Percentiles rank a stretch among this genome's conserved stretches.
Evolutionary conservation across 1,139 yeast genomes (phyloP).

Genomic region (Blastobotrys serpentis): DNA sequence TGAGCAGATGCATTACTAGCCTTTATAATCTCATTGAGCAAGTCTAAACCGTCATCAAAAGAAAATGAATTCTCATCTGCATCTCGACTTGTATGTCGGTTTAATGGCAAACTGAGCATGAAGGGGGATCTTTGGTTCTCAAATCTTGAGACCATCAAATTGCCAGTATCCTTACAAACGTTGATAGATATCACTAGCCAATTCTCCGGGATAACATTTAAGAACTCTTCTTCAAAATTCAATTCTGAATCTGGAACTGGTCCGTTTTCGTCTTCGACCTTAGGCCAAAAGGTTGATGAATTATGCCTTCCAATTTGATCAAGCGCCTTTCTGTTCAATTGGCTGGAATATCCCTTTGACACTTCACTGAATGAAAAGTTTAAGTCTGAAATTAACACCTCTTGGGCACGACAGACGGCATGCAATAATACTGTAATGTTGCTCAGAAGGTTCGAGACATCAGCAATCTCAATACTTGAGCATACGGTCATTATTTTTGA

Average conservation of each 20-base stretch:
- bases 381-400: constrained; percentile 13
- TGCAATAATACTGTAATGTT: constrained; percentile 34
- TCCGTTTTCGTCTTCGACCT: constrained; percentile 11
- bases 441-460: constrained; percentile 26
- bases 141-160: constrained; percentile 53
- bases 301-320: constrained; percentile 4
- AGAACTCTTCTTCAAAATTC: constrained; percentile 12
- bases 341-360: constrained; percentile 19
- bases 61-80: constrained; percentile 44
- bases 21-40: constrained; percentile 52
- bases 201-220: constrained; percentile 42
- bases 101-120: constrained; percentile 60
- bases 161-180: constrained; percentile 57
- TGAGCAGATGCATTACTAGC: constrained; percentile 62
- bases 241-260: constrained; percentile 9
- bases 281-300: constrained; percentile 17
- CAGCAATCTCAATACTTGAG: constrained; percentile 26
- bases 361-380: constrained; percentile 18
- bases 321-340: constrained; percentile 14
- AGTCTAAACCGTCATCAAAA: constrained; percentile 49
- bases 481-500: constrained; percentile 19
- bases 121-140: constrained; percentile 43
- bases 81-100: constrained; percentile 50
- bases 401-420: constrained; percentile 26
- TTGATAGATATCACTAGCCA: constrained; percentile 69